phyloP scores from a whole-genome alignment of 208 protist species.

The Crithidia bombi region DNA sequence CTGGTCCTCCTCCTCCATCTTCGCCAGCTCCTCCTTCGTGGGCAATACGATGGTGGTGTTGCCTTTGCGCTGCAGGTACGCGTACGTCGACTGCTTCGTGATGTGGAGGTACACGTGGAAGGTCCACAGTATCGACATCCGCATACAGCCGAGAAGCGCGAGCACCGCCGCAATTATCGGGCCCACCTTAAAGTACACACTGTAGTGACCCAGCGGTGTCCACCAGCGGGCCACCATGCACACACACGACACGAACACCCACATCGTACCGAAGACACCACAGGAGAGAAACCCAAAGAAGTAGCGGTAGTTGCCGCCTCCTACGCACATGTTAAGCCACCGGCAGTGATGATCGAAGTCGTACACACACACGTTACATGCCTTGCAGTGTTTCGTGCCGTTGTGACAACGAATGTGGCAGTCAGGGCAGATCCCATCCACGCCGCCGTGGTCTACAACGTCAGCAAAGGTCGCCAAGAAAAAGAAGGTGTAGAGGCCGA shows the following conservation, averaged over 20 bases:
- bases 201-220: constrained; percentile 41
- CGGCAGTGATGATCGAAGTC: constrained; percentile 92
- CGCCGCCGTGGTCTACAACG: constrained; percentile 44
- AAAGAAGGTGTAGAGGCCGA: constrained; percentile 38
- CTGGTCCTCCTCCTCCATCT: not conserved
- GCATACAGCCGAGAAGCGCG: constrained; percentile 35
- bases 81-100: constrained; percentile 56
- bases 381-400: constrained; percentile 82
- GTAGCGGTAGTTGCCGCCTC: constrained; percentile 65
- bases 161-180: constrained; percentile 52
- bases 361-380: constrained; percentile 85
- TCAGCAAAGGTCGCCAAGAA: constrained; percentile 47
- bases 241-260: constrained; percentile 34
- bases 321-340: constrained; percentile 91
- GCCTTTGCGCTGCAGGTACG: constrained; percentile 37
- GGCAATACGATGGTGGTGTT: not conserved
- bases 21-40: not conserved
- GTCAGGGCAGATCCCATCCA: constrained; percentile 55
- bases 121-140: constrained; percentile 54
- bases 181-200: constrained; percentile 57
- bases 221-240: constrained; percentile 70
- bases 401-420: constrained; percentile 40
- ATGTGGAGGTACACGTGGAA: constrained; percentile 65
- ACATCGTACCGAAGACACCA: constrained; percentile 28
- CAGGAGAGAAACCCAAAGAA: constrained; percentile 71